Evolutionary conservation across 2,329 filamentous ascomycete species (phyloP), one percentile per base, ranked within the genome.

Genomic region (Ilyonectria sp.): DNA sequence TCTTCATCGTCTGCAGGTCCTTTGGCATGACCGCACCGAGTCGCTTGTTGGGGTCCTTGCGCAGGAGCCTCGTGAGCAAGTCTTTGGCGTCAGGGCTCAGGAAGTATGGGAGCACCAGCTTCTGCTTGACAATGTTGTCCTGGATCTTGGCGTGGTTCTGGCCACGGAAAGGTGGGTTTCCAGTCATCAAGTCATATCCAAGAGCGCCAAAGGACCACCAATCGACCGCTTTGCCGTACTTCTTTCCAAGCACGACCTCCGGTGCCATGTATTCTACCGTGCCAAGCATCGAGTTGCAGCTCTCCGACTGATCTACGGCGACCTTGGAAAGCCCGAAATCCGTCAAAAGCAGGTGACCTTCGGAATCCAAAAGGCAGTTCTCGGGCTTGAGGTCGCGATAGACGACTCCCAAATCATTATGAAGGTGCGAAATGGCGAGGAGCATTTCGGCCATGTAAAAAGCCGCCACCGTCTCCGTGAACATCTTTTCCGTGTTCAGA

Each of bases 391-490:
- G 87, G 78, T 99, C 96, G 69, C 96, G 93, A 82, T 99, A 99
- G 71, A 99, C 92, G 56, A 99, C 95, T 17, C 96, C 95, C 23
- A 98, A 90, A 70, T 92, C 94, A 74, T 93, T 91, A 82, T 99
- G 96, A 29, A 99, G 88, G 81, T 99, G 95, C 43, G 95, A 94
- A 53, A 99, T 89, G 33, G 96, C 97, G 26, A 99, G 89, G 5
- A 97, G 91, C 91, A 99, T 97, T 83, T 99, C 95, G 0, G 94
- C 97, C 93, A 98, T 97, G 87, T 99, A 99, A 81, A 98, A 99
- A 1, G 95, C 94, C 0, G 95, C 93, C 2, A 92, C 92, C 17
- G 93, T 87, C 82, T 98, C 95, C 15, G 92, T 88, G 74, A 99
- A 98, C 93, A 98, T 98, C 80, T 94, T 93, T 80, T 98, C 95